Percentiles rank a stretch among this genome's conserved stretches.
Conservation (phyloP, 2,329 filamentous ascomycete species). For the Calonectria fujianensis region DNA sequence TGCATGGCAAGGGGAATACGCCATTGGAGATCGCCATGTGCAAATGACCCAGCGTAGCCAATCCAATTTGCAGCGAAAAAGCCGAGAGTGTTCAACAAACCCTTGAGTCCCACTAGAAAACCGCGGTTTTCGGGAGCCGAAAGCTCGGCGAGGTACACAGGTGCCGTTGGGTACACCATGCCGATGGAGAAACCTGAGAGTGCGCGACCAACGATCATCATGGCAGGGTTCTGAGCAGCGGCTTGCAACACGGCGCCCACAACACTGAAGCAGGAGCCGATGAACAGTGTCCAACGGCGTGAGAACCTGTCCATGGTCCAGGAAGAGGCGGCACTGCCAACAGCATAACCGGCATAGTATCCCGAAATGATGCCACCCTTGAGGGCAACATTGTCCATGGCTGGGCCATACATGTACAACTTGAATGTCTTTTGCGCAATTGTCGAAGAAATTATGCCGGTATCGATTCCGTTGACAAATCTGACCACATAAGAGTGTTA, state of each 20-base stretch:
- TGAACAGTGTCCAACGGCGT: conserved; percentile 36
- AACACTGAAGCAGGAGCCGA: conserved; percentile 41
- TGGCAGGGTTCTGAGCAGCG: conserved; percentile 61
- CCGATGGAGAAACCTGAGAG: conserved; percentile 65
- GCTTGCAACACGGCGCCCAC: conserved; percentile 66
- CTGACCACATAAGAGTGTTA: conserved; percentile 8
- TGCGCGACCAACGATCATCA: conserved; percentile 64
- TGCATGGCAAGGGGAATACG: conserved; percentile 61
- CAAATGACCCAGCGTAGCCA: conserved; percentile 57
- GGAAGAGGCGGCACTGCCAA: conserved; percentile 36
- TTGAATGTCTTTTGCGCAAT: conserved; percentile 40
- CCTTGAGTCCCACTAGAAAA: conserved; percentile 63
- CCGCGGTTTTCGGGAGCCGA: conserved; percentile 66
- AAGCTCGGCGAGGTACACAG: conserved; percentile 63
- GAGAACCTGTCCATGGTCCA: conserved; percentile 40
- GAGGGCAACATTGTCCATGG: conserved; percentile 32
- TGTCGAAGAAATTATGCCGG: conserved; percentile 41
- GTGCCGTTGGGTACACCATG: conserved; percentile 56
- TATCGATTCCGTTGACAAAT: conserved; percentile 41
- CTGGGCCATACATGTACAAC: conserved; percentile 40
- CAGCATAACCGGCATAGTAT: conserved; percentile 38
- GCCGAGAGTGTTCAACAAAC: conserved; percentile 50
- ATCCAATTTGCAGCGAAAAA: conserved; percentile 49
- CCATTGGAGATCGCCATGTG: conserved; percentile 58
- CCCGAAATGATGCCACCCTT: conserved; percentile 40